Percentiles rank a stretch among this genome's conserved stretches.
These are phyloP conservation scores for Torrubiella hemipterigena DNA, from an alignment of 2,329 filamentous ascomycete genomes.

Conservation along the genomic window DNA sequence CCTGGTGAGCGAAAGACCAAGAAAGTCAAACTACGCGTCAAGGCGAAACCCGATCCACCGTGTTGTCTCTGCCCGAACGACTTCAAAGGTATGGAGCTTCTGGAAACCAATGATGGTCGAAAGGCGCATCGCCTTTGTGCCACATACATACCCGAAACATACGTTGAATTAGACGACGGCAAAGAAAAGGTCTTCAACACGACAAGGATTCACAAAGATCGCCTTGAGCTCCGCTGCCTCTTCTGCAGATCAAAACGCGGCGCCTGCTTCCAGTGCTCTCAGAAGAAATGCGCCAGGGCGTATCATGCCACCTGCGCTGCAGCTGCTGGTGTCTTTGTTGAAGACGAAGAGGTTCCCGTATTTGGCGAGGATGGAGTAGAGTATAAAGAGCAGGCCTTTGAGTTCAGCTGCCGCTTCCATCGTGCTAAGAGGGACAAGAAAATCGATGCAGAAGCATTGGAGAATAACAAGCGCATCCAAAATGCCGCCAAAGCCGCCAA, in stretches of 20 bases:
- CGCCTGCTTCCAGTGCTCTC: conserved; percentile 94
- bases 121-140: conserved; percentile 84
- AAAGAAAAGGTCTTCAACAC: conserved; percentile 68
- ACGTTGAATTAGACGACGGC: conserved; percentile 60
- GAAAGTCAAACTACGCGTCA: conserved; percentile 69
- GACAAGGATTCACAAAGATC: conserved; percentile 71
- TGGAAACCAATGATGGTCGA: conserved; percentile 78
- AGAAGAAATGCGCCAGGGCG: conserved; percentile 83
- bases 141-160: conserved; percentile 84
- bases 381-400: conserved; percentile 83
- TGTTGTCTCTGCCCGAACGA: conserved; percentile 92
- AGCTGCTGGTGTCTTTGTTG: conserved; percentile 82
- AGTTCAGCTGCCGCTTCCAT: conserved; percentile 92
- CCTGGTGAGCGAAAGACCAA: conserved; percentile 45
- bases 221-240: conserved; percentile 84
- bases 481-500: conserved; percentile 57
- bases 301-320: conserved; percentile 95
- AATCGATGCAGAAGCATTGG: conserved; percentile 54
- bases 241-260: conserved; percentile 90
- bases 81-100: conserved; percentile 65
- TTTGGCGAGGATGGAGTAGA: conserved; percentile 85
- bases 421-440: conserved; percentile 76
- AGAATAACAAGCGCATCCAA: conserved; percentile 56
- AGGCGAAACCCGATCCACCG: conserved; percentile 59
- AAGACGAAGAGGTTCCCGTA: conserved; percentile 73